Percentiles rank a stretch among this genome's conserved stretches.
phyloP scores from a whole-genome alignment of 2,329 filamentous ascomycete genomes.

The Domatiomyces catenatus region DNA sequence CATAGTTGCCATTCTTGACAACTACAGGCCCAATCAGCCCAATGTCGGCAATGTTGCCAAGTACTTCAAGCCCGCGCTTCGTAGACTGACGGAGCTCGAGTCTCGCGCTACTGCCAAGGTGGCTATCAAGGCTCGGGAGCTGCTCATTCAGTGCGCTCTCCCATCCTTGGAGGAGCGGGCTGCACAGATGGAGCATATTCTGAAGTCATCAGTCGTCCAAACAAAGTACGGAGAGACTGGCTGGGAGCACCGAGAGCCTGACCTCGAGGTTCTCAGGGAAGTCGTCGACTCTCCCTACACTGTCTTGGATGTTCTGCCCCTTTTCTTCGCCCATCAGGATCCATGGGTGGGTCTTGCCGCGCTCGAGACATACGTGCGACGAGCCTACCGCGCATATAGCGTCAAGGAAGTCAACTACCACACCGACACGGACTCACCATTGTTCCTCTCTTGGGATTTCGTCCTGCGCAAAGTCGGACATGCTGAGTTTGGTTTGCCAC shows the following conservation, averaged over 20 bases:
- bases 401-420: conserved; percentile 82
- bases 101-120: conserved; percentile 82
- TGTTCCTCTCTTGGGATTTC: conserved; percentile 87
- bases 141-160: conserved; percentile 91
- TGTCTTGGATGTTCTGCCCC: conserved; percentile 86
- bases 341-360: conserved; percentile 88
- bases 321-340: conserved; percentile 90
- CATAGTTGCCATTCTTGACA: conserved; percentile 75
- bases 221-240: conserved; percentile 95
- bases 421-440: conserved; percentile 57
- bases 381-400: conserved; percentile 90
- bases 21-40: conserved; percentile 90
- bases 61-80: conserved; percentile 66
- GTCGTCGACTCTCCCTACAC: conserved; percentile 98
- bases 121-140: conserved; percentile 87
- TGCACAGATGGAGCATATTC: conserved; percentile 95
- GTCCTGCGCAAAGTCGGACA: conserved; percentile 83
- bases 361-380: conserved; percentile 88
- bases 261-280: conserved; percentile 82
- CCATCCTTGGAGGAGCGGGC: conserved; percentile 91
- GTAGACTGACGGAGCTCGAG: conserved; percentile 80
- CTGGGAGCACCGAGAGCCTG: conserved; percentile 89
- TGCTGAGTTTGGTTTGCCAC: conserved; percentile 70
- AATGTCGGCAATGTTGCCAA: conserved; percentile 77
- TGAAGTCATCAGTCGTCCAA: conserved; percentile 87